Evolutionary conservation across 2,329 filamentous ascomycete genomes (phyloP).

Genomic region (Fusarium mundagurra): DNA sequence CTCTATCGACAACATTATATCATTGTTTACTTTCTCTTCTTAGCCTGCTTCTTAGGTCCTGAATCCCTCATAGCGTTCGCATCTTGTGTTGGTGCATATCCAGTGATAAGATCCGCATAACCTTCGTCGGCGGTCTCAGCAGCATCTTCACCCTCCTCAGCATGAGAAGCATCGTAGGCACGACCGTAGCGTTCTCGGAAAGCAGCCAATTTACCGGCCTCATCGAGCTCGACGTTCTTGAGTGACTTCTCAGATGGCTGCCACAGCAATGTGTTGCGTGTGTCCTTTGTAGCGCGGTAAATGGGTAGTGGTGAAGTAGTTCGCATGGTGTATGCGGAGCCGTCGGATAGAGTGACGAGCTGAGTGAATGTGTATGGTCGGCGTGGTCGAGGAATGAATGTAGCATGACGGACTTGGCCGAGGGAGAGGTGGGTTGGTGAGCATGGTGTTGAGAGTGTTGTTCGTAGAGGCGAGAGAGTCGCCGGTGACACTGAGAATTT

Average conservation of each 20-base stretch:
- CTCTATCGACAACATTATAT: not conserved
- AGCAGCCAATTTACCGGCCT: conserved; percentile 87
- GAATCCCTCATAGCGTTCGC: conserved; percentile 48
- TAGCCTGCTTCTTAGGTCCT: conserved; percentile 54
- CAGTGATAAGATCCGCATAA: conserved; percentile 59
- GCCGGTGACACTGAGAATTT: conserved; percentile 43
- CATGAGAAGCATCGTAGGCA: conserved; percentile 75
- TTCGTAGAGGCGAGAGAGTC: conserved; percentile 45
- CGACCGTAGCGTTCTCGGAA: conserved; percentile 88
- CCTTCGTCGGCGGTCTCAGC: conserved; percentile 42
- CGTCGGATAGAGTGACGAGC: conserved; percentile 90
- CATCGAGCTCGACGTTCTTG: conserved; percentile 90
- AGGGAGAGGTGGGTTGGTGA: conserved; percentile 43
- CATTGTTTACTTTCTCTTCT: conserved; percentile 58
- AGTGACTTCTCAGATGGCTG: conserved; percentile 85
- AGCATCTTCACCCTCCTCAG: conserved; percentile 42
- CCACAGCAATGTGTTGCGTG: conserved; percentile 89
- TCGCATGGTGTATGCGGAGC: conserved; percentile 82
- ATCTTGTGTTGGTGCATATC: conserved; percentile 56
- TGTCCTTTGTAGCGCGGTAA: conserved; percentile 77
- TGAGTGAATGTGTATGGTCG: conserved; percentile 98
- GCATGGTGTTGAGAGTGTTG: conserved; percentile 42
- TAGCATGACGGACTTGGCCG: conserved; percentile 80
- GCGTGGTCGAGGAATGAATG: conserved; percentile 86
- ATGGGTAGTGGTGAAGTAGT: conserved; percentile 76